These are phyloP conservation scores for Barnettozyma botsteinii DNA, from an alignment of 805 yeast species.

Conservation along the genomic window DNA sequence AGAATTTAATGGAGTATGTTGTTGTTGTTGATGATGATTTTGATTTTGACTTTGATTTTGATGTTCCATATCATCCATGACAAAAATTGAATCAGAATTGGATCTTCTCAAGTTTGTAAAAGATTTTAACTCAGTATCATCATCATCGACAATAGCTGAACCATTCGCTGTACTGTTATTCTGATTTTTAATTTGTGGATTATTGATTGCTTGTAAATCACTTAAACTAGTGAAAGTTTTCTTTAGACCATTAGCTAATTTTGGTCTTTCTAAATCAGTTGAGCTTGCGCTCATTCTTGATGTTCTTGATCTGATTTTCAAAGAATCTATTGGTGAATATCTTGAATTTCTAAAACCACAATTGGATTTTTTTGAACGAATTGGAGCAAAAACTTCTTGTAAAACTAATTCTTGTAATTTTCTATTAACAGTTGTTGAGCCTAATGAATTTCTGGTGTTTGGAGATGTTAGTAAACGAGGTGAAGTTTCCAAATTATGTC, in stretches of 20 bases:
- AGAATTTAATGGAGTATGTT: neutral
- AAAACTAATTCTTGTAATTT: slow-evolving; percentile 65
- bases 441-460: slow-evolving; percentile 28
- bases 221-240: neutral
- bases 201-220: neutral
- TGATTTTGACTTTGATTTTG: neutral
- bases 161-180: too few species aligned
- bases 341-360: slow-evolving; percentile 5
- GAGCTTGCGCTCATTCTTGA: slow-evolving; percentile 23
- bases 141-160: neutral
- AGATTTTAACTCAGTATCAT: neutral
- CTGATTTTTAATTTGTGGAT: neutral
- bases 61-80: slow-evolving; percentile 36
- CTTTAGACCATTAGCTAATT: neutral
- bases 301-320: slow-evolving; percentile 7
- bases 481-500: neutral
- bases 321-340: slow-evolving; percentile 15
- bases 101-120: slow-evolving; percentile 12
- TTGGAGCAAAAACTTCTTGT: slow-evolving; percentile 65
- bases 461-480: slow-evolving; percentile 3
- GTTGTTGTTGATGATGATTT: too few species aligned
- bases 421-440: slow-evolving; percentile 66
- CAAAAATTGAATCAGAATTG: slow-evolving; percentile 33
- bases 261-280: slow-evolving; percentile 22
- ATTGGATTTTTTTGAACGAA: slow-evolving; percentile 5